These are phyloP conservation scores for Ustulina deusta DNA, from an alignment of 2,329 filamentous ascomycete species.

Conservation along the genomic window DNA sequence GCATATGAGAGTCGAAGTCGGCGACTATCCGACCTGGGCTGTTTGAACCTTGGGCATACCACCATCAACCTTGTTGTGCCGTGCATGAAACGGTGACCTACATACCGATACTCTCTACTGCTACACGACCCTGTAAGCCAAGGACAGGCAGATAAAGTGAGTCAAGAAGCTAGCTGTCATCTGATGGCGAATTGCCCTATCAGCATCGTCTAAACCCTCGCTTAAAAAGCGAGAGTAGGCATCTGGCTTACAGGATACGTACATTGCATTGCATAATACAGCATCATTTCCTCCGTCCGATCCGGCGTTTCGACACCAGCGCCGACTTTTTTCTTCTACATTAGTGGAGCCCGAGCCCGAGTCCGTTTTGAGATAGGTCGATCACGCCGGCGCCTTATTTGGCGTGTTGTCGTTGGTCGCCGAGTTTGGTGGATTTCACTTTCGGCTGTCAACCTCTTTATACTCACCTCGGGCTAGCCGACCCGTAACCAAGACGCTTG, in stretches of 20 bases:
- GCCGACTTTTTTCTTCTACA: constrained; percentile 19
- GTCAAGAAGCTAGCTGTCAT: neutral
- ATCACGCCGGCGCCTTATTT: constrained; percentile 6
- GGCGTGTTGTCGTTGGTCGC: constrained; percentile 18
- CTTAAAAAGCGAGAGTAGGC: neutral
- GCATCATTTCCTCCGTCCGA: constrained; percentile 7
- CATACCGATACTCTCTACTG: neutral
- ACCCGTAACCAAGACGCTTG: too few species aligned
- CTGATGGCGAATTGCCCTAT: constrained; percentile 2
- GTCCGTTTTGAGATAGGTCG: constrained; percentile 11
- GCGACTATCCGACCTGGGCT: too few species aligned
- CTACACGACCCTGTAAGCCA: neutral
- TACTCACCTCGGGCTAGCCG: neutral
- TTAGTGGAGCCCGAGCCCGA: constrained; percentile 31
- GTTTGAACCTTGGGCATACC: neutral
- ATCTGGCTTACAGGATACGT: neutral
- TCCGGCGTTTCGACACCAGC: constrained; percentile 11
- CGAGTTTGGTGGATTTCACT: constrained; percentile 13
- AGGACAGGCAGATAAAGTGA: neutral
- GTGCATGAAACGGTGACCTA: neutral
- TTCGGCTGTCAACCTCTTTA: neutral
- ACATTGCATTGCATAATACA: constrained; percentile 14
- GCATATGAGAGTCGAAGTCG: neutral
- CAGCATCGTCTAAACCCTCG: neutral
- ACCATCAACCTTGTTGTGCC: neutral